Evolutionary conservation across 2,329 filamentous ascomycete genomes (phyloP), one percentile per base, ranked within the genome.

Genomic region (Cladobotryum protrusum): DNA sequence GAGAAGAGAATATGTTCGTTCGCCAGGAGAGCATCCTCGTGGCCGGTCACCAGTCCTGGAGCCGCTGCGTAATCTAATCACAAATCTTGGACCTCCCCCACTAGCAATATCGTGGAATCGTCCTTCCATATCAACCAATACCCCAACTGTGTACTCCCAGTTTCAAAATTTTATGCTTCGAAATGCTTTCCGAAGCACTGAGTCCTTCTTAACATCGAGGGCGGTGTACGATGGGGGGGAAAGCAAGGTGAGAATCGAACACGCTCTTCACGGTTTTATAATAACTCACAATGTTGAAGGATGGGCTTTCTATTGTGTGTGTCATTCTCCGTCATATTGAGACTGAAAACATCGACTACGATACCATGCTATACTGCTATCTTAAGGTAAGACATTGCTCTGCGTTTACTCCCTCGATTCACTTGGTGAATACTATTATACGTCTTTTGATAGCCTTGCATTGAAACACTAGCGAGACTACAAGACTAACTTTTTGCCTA

Each of bases 121-220:
- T 45, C 83, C 83, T 9, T 76, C 79, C 45, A 79, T 86, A n/a
- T 79, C 80, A 1, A 64, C 74, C 20, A 87, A 86, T 55, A 78
- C 68, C 15, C 82, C 83, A 4, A 78, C 81, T 1, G 70, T 78
- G 6, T 87, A 86, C 61, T 85, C 82, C 2, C 73, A 82, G 19
- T 87, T 87, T 56, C 83, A 87, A 56, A 81, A 86, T 56, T 87
- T 87, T 59, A 87, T 87, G 83, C 73, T 87, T 42, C 77, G 79
- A 15, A 85, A 86, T 61, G 83, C 83, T 2, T 83, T 83, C 55
- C 75, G 79, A 35, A 81, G 79, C 56, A 80, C 78, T 0, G 83
- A 86, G 56, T 83, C 81, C 3, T 80, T 83, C 52, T 65, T 83
- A 18, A 83, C 81, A 2, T 78, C 79, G 19, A 74, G 82, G 18